A percentile compares a stretch with the other conserved stretches of the same genome.
These are phyloP conservation scores for Diaporthe citrichinensis DNA, from an alignment of 2,329 filamentous ascomycete genomes.

Conservation along the genomic window DNA sequence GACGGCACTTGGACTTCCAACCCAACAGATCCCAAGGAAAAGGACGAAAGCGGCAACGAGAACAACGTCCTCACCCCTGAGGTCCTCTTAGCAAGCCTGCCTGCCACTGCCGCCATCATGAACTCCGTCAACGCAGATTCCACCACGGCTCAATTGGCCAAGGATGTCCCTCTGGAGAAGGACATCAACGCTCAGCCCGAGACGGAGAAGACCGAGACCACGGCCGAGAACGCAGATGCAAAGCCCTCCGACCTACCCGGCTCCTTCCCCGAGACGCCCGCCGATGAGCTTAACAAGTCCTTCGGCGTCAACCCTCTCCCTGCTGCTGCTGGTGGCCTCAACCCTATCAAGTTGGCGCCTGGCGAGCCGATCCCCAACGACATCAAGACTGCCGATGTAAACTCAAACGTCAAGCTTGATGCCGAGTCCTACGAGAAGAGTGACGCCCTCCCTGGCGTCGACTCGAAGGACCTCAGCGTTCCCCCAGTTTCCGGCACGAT, in stretches of 20 bases:
- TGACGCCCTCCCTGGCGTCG: constrained; percentile 71
- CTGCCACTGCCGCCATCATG: constrained; percentile 66
- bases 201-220: constrained; percentile 46
- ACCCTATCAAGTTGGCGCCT: constrained; percentile 84
- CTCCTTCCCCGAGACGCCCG: constrained; percentile 80
- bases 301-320: constrained; percentile 74
- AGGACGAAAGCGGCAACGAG: constrained; percentile 85
- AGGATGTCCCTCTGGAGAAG: constrained; percentile 73
- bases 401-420: constrained; percentile 82
- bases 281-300: constrained; percentile 62
- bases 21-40: constrained; percentile 83
- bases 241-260: constrained; percentile 67
- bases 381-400: constrained; percentile 76
- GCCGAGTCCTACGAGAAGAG: constrained; percentile 89
- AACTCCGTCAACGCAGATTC: constrained; percentile 78
- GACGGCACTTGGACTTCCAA: constrained; percentile 93
- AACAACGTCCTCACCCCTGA: constrained; percentile 92
- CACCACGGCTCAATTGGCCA: constrained; percentile 78
- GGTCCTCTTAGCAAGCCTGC: constrained; percentile 69
- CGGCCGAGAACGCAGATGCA: constrained; percentile 46
- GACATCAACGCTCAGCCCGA: constrained; percentile 43
- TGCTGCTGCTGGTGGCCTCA: constrained; percentile 75
- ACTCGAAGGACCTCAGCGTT: constrained; percentile 57
- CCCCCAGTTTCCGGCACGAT: constrained; percentile 72
- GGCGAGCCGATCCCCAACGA: constrained; percentile 85